Evolutionary conservation across 441 rosid species (phyloP).

Genomic region (Mallotus repandus): DNA sequence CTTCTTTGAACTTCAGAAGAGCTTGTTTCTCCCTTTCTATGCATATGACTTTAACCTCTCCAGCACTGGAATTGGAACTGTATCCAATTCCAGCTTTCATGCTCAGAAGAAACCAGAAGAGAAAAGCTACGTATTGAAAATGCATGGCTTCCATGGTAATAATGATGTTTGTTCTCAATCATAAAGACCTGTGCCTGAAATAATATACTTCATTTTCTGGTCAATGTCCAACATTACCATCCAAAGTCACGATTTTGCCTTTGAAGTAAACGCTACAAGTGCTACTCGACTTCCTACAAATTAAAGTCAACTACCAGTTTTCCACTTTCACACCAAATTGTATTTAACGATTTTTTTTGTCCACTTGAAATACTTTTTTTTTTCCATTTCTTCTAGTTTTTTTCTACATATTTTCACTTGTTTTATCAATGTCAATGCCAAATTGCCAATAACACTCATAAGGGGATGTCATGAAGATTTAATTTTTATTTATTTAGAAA

Average conservation of each 20-base stretch:
- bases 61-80: not conserved
- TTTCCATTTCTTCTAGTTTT: too few relatives aligned
- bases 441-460: too few relatives aligned
- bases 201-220: too few relatives aligned
- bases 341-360: too few relatives aligned
- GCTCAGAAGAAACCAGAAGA: not conserved
- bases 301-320: too few relatives aligned
- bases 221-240: not conserved
- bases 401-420: too few relatives aligned
- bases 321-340: not conserved
- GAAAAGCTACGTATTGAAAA: not conserved
- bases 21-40: slow-evolving; percentile 11
- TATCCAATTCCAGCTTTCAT: not conserved
- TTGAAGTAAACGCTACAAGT: too few relatives aligned
- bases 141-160: not conserved
- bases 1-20: not conserved
- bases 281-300: too few relatives aligned
- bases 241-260: not conserved
- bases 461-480: too few relatives aligned
- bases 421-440: too few relatives aligned
- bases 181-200: not conserved
- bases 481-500: too few relatives aligned
- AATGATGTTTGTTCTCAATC: not conserved
- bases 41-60: not conserved
- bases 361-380: too few relatives aligned